Percentiles rank a stretch among this genome's conserved stretches.
phyloP scores from a whole-genome alignment of 2,329 filamentous ascomycete genomes.

The Sarocladium strictum region DNA sequence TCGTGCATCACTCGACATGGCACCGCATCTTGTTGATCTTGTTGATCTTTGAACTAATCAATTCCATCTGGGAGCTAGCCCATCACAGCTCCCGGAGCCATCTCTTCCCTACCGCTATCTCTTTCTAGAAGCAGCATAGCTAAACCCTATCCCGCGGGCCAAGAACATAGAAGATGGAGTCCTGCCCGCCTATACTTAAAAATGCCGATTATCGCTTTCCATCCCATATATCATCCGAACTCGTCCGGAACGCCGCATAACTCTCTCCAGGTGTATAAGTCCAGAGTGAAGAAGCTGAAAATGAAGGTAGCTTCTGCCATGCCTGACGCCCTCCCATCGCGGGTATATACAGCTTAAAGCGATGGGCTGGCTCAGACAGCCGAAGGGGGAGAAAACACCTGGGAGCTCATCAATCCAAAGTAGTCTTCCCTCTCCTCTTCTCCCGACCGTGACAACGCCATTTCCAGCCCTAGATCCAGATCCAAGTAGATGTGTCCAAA shows the following conservation, averaged over 20 bases:
- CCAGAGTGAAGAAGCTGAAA: background rate
- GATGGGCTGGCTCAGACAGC: background rate
- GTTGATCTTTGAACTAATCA: conserved; percentile 1
- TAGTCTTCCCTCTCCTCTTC: conserved; percentile 14
- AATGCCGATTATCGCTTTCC: background rate
- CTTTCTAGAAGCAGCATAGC: conserved; percentile 14
- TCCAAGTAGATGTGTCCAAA: conserved; percentile 22
- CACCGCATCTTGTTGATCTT: too few relatives aligned
- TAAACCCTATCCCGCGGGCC: conserved; percentile 12
- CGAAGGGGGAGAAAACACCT: background rate
- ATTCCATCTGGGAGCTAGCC: conserved; percentile 20
- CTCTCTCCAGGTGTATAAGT: background rate
- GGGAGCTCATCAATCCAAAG: conserved; percentile 14
- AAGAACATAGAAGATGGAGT: background rate
- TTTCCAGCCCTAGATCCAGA: conserved; percentile 11
- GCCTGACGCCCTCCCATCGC: background rate
- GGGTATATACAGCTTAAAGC: background rate
- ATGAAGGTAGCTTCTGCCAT: background rate
- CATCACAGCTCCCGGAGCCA: conserved; percentile 24
- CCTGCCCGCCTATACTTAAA: background rate
- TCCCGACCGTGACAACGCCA: conserved; percentile 16
- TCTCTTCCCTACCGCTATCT: conserved; percentile 14
- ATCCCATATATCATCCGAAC: background rate
- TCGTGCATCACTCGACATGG: too few relatives aligned
- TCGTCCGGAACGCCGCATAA: background rate